Percentiles rank a stretch among this genome's conserved stretches.
phyloP scores from a whole-genome alignment of 2,329 filamentous ascomycete genomes.

The Dothideomycetidae sp. region DNA sequence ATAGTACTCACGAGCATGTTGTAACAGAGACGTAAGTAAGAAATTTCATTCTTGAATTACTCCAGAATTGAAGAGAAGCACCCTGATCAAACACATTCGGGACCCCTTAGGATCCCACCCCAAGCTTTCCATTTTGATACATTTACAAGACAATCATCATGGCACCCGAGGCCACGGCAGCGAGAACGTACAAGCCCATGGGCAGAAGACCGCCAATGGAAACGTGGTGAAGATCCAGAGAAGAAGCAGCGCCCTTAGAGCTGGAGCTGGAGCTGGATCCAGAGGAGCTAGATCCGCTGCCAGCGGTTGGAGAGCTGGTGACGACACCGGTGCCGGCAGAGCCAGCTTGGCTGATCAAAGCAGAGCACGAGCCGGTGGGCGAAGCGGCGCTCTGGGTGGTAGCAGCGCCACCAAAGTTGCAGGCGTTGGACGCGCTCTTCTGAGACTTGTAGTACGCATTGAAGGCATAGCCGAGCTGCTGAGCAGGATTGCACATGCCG shows the following conservation, averaged over 20 bases:
- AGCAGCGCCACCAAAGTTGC: constrained; percentile 57
- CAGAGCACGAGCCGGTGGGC: constrained; percentile 39
- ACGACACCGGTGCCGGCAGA: constrained; percentile 44
- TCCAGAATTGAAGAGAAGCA: constrained; percentile 7
- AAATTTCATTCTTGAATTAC: constrained; percentile 9
- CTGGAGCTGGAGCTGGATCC: constrained; percentile 16
- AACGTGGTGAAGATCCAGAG: constrained; percentile 31
- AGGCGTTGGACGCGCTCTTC: constrained; percentile 41
- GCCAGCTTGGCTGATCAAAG: constrained; percentile 49
- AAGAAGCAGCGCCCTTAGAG: constrained; percentile 25
- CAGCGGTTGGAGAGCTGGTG: constrained; percentile 30
- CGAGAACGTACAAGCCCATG: constrained; percentile 34
- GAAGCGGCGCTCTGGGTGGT: constrained; percentile 36
- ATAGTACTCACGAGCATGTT: too few relatives aligned
- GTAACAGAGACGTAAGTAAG: too few relatives aligned
- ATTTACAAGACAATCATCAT: constrained; percentile 42
- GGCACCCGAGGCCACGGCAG: constrained; percentile 37
- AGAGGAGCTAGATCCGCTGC: constrained; percentile 17
- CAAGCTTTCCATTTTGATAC: constrained; percentile 4
- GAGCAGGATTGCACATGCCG: constrained; percentile 56
- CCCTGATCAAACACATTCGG: constrained; percentile 4
- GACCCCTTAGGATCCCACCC: background rate
- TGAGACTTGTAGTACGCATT: constrained; percentile 56
- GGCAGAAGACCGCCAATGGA: constrained; percentile 30
- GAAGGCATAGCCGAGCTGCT: constrained; percentile 61